Evolutionary conservation across 2,329 filamentous ascomycete species (phyloP).

Genomic region (Aspergillus sp.): DNA sequence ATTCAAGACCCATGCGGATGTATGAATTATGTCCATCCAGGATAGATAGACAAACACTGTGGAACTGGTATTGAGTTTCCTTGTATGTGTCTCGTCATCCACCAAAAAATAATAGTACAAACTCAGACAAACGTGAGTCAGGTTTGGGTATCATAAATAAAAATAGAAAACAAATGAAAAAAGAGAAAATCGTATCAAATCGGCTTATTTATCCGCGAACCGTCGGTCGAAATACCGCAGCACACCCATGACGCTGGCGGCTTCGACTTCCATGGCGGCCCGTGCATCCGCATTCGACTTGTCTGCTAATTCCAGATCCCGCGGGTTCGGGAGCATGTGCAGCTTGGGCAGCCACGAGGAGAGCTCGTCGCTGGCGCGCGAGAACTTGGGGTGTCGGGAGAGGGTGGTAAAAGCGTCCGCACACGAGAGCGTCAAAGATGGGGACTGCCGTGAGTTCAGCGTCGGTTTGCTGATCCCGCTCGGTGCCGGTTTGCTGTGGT

Average conservation of each 20-base stretch:
- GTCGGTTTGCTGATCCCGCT: constrained; percentile 7
- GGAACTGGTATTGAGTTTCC: too few species aligned
- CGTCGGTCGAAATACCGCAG: constrained; percentile 70
- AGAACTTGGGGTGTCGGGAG: constrained; percentile 67
- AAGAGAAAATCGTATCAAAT: background rate
- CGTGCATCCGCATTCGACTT: constrained; percentile 15
- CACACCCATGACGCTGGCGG: constrained; percentile 79
- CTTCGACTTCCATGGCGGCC: constrained; percentile 67
- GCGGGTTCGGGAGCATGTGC: constrained; percentile 45
- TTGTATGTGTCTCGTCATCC: too few species aligned
- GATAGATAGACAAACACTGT: background rate
- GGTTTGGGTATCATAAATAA: constrained; percentile 19
- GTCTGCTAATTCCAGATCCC: constrained; percentile 25
- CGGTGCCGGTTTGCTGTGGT: constrained; percentile 11
- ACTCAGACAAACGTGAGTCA: constrained; percentile 17
- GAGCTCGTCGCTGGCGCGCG: constrained; percentile 64
- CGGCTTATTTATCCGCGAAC: constrained; percentile 43
- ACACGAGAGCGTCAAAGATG: constrained; percentile 56
- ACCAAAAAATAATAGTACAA: constrained; percentile 14
- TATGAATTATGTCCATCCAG: background rate
- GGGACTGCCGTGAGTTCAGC: constrained; percentile 21
- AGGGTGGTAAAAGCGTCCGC: constrained; percentile 73
- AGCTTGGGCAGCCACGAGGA: constrained; percentile 69
- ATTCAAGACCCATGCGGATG: too few species aligned
- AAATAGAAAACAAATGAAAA: constrained; percentile 2